Base-by-base conservation (phyloP, 2,329 filamentous ascomycete species). In the Penicillium sp. region DNA sequence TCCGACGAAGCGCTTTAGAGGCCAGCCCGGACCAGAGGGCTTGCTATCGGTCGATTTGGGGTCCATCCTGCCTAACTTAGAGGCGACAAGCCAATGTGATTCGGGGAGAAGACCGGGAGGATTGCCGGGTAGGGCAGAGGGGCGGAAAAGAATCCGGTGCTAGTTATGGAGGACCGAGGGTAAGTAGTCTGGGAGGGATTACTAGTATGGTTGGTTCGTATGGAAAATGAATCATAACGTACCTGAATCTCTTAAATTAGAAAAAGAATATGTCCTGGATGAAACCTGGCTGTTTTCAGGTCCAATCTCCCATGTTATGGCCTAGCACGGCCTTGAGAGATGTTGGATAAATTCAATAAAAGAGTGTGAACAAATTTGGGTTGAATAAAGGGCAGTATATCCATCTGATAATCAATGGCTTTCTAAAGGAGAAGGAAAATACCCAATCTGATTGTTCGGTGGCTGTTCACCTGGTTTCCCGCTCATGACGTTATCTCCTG, bases 101-200 rank as follows among this genome's bases (percentile, higher is more conserved):
- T 61, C 56, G 60, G 58, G 37, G 31, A 59, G 54, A 61, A 54
- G 22, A 41, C 51, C 50, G 56, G 55, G 40, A 41, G 30, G 30
- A 40, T 45, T 46, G 50, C 55, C 45, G 60, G 47, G 36, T 55
- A 38, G 52, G 44, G 49, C 17, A 33, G n/a, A 8, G 42, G 36
- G 30, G 48, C 62, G 62, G 62, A 64, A 63, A 64, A 64, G 53
- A 62, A 64, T 64, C 62, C 62, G 62, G 57, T n/a, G 30, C 38
- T 35, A 26, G 3, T 28, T 28, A 22, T 22, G 2, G 4, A 11
- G 30, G 11, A 31, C 35, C 28, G 42, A 45, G 41, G 49, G 37
- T 41, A 37, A 9, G 11, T 33, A 35, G 30, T 25, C n/a, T 19
- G 2, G 7, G 19, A 12, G 5, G 25, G 22, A 26, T 25, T 30